These are phyloP conservation scores for Chloropicon primus DNA, from an alignment of 139 green algal genomes.

Conservation along the genomic window DNA sequence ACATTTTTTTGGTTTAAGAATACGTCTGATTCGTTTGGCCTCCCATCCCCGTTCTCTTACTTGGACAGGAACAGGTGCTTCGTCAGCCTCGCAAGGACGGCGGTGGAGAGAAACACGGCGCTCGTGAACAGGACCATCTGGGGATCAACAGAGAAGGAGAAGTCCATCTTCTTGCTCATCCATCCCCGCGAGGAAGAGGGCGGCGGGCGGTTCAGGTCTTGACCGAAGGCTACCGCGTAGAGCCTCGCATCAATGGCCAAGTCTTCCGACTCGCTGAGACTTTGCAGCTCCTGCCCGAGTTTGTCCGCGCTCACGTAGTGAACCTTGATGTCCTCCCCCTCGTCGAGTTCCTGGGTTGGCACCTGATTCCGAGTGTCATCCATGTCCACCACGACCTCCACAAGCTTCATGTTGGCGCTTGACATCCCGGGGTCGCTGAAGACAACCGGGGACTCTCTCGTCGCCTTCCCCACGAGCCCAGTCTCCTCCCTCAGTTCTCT, in stretches of 20 bases:
- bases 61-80: background rate
- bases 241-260: background rate
- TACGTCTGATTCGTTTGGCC: too few relatives aligned
- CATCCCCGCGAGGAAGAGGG: too few relatives aligned
- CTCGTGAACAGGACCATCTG: background rate
- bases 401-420: constrained; percentile 35
- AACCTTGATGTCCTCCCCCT: background rate
- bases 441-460: constrained; percentile 15
- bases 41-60: background rate
- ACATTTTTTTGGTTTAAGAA: too few relatives aligned
- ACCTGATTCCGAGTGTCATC: background rate
- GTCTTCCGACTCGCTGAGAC: background rate
- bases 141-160: too few relatives aligned
- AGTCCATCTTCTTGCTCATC: too few relatives aligned
- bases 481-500: constrained; percentile 55
- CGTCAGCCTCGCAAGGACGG: background rate
- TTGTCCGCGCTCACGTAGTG: background rate
- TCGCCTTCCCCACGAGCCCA: constrained; percentile 19
- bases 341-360: background rate
- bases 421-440: constrained; percentile 40
- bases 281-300: background rate
- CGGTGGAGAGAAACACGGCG: background rate
- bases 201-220: too few relatives aligned
- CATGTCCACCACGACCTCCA: background rate
- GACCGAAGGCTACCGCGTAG: background rate